Evolutionary conservation across 2,329 filamentous ascomycete species (phyloP).

Genomic region (Ascocoryne sarcoides): DNA sequence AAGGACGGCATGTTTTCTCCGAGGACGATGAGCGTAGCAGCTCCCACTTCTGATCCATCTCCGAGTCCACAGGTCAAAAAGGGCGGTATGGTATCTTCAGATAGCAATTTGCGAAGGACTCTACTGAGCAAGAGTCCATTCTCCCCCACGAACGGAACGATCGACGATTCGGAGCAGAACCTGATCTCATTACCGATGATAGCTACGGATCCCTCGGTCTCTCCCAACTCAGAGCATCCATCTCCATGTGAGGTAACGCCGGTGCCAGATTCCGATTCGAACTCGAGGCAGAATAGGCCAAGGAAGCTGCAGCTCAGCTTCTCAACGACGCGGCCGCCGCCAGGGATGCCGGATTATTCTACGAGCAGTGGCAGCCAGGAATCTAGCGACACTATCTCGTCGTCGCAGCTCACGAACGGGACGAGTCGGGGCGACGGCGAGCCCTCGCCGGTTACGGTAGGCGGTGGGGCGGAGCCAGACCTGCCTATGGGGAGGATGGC

Average conservation of each 20-base stretch:
- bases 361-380: constrained; percentile 8
- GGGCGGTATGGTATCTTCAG: too few relatives aligned
- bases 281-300: constrained; percentile 25
- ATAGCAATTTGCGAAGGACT: constrained; percentile 16
- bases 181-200: constrained; percentile 7
- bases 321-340: too few relatives aligned
- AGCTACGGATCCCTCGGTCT: constrained; percentile 8
- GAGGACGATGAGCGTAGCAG: constrained; percentile 22
- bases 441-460: too few relatives aligned
- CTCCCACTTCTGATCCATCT: constrained; percentile 14
- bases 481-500: too few relatives aligned
- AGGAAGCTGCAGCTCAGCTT: constrained; percentile 27
- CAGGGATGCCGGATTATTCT: constrained; percentile 14
- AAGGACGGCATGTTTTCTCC: constrained; percentile 25
- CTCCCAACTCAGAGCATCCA: constrained; percentile 1
- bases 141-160: constrained; percentile 11
- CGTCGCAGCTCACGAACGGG: too few relatives aligned
- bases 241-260: constrained; percentile 16
- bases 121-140: constrained; percentile 20
- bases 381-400: not conserved
- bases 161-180: constrained; percentile 10
- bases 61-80: too few relatives aligned
- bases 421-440: too few relatives aligned
- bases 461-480: too few relatives aligned
- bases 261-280: constrained; percentile 9